phyloP scores from a whole-genome alignment of 306 rosid species.

The Casuarina equisetifolia region DNA sequence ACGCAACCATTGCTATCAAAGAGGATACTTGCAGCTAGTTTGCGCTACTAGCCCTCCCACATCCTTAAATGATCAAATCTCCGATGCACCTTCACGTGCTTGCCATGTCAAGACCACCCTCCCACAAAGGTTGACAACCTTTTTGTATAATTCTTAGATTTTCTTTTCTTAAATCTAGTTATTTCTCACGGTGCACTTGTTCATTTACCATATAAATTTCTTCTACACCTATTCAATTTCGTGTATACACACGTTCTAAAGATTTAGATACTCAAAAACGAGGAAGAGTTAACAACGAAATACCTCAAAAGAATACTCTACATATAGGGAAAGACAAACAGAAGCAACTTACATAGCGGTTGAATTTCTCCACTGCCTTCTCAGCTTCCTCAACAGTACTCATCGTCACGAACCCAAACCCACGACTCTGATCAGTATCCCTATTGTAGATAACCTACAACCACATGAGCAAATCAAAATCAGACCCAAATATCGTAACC shows the following conservation, averaged over 20 bases:
- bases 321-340: not conserved
- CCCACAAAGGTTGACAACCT: not conserved
- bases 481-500: not conserved
- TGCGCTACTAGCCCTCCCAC: not conserved
- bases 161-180: not conserved
- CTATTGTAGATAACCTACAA: slow-evolving; percentile 83
- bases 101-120: not conserved
- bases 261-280: not conserved
- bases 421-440: slow-evolving; percentile 80
- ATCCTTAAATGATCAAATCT: not conserved
- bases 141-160: not conserved
- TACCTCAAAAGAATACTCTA: not conserved
- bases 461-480: slow-evolving; percentile 10
- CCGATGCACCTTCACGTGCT: not conserved
- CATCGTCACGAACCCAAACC: slow-evolving; percentile 92
- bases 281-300: not conserved
- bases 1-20: not conserved
- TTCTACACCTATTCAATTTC: not conserved
- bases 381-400: slow-evolving; percentile 84
- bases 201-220: not conserved
- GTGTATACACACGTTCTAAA: not conserved
- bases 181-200: not conserved
- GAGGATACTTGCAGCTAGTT: not conserved
- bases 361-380: slow-evolving; percentile 67
- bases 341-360: slow-evolving; percentile 63